Percentiles rank a stretch among this genome's conserved stretches.
Conservation (phyloP, 2,329 filamentous ascomycete genomes). For the Zymoseptoria passerinii region DNA sequence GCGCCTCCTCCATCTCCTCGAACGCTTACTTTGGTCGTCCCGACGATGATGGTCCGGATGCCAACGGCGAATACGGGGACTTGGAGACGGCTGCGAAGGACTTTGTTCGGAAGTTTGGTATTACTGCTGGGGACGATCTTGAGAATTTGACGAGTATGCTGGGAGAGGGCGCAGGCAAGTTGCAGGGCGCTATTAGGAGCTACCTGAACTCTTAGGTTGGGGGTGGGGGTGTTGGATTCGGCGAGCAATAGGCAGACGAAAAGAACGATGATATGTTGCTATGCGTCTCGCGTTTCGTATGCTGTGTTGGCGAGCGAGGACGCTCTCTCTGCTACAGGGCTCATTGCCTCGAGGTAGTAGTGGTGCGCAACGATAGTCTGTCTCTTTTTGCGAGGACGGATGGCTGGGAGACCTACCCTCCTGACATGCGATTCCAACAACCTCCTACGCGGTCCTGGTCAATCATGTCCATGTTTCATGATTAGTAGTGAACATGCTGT, state of each 20-base stretch:
- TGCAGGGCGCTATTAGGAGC: conserved; percentile 56
- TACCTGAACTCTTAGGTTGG: conserved; percentile 23
- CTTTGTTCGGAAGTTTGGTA: conserved; percentile 88
- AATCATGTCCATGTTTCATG: too few species aligned
- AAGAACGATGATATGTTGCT: background rate
- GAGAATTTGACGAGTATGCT: conserved; percentile 79
- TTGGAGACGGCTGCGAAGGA: conserved; percentile 91
- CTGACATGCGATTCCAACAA: too few species aligned
- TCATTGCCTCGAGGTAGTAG: too few species aligned
- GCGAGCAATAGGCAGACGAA: background rate
- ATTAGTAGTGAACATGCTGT: too few species aligned
- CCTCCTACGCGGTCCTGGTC: too few species aligned
- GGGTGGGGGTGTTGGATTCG: background rate
- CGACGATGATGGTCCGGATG: conserved; percentile 58
- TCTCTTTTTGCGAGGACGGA: too few species aligned
- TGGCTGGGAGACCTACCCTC: too few species aligned
- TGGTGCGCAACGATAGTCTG: too few species aligned
- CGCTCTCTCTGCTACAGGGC: too few species aligned
- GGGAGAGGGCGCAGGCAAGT: conserved; percentile 73
- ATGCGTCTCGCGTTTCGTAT: background rate
- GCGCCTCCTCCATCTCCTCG: conserved; percentile 82
- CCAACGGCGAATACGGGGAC: conserved; percentile 65
- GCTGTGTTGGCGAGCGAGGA: too few species aligned
- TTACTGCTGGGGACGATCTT: conserved; percentile 90
- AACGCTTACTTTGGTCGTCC: conserved; percentile 96